phyloP scores from a whole-genome alignment of 768 basidiomycete genomes.

The Lentinula guzmanii region DNA sequence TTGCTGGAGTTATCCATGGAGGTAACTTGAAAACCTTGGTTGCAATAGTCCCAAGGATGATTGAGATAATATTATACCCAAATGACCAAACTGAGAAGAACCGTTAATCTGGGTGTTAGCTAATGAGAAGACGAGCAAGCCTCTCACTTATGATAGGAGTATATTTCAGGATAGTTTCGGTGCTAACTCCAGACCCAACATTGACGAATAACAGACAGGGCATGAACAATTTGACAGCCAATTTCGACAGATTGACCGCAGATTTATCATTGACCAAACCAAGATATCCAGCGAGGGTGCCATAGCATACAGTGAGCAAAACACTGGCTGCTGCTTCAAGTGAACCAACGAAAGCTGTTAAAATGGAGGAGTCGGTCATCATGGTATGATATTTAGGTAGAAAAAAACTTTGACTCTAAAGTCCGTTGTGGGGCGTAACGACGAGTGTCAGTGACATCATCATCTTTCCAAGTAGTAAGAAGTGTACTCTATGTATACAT shows the following conservation, averaged over 20 bases:
- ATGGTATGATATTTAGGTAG: not conserved
- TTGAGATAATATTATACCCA: not conserved
- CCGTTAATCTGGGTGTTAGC: not conserved
- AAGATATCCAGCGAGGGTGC: not conserved
- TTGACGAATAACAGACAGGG: slow-evolving; percentile 4
- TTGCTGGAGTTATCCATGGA: slow-evolving; percentile 2
- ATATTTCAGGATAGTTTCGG: not conserved
- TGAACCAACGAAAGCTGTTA: not conserved
- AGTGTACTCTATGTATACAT: too few species aligned
- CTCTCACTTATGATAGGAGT: not conserved
- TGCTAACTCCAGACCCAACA: not conserved
- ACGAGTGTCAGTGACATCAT: too few species aligned
- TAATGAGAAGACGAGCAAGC: not conserved
- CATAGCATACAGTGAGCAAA: slow-evolving; percentile 3
- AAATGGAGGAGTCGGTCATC: not conserved
- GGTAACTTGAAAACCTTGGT: not conserved
- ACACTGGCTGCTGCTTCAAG: not conserved
- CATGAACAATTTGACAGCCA: not conserved
- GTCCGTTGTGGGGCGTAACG: too few species aligned
- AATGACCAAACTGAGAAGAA: not conserved
- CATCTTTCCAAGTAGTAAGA: too few species aligned
- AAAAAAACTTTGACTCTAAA: too few species aligned
- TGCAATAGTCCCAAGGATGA: not conserved
- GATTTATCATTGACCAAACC: not conserved
- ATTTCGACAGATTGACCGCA: not conserved